Evolutionary conservation across 768 basidiomycete genomes (phyloP), one percentile per base, ranked within the genome.

Genomic region (Pleurotus pulmonarius): DNA sequence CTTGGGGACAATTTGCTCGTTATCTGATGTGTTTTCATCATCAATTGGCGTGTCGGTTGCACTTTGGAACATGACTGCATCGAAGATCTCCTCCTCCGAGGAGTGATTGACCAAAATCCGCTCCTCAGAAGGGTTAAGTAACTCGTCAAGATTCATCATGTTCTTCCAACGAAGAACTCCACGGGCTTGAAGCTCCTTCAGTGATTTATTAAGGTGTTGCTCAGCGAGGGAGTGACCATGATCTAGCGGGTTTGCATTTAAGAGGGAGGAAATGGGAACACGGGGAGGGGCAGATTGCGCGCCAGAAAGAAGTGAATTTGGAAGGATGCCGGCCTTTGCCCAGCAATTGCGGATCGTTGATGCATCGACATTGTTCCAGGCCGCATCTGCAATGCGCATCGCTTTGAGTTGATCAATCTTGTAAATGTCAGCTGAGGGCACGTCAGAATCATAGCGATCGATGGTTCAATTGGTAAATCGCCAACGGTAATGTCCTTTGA

Each of bases 311-410:
- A 37, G 25, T 11, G 46, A 39, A 13, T 63, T 61, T 34, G 64
- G 68, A 57, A 71, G 58, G 59, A 75, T 76, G 6, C 68, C 65
- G 5, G 71, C 59, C 29, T 75, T 70, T 1, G 24, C 18, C 75
- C 75, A 77, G 60, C 73, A 76, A 52, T 76, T 68, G n/a, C 51
- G 38, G 37, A 77, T 73, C 7, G 72, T 73, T 4, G 62, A 61
- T 0, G 62, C 55, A 24, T 69, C 61, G 3, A 76, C 71, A 1
- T 66, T 61, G 3, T 55, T 20, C 74, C 75, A 75, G 1, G 74
- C 73, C 11, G 40, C 20, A 11, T 71, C 58, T 1, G 70, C 70
- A 0, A 76, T 41, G 0, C 63, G 59, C 74, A 76, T 76, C 11
- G 66, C 73, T 34, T 75, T 51, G 1, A 77, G 67, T 56, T 72